Percentiles rank a stretch among this genome's conserved stretches.
phyloP scores from a whole-genome alignment of 176 grass and related monocot species.

The Neostapfia colusana region DNA sequence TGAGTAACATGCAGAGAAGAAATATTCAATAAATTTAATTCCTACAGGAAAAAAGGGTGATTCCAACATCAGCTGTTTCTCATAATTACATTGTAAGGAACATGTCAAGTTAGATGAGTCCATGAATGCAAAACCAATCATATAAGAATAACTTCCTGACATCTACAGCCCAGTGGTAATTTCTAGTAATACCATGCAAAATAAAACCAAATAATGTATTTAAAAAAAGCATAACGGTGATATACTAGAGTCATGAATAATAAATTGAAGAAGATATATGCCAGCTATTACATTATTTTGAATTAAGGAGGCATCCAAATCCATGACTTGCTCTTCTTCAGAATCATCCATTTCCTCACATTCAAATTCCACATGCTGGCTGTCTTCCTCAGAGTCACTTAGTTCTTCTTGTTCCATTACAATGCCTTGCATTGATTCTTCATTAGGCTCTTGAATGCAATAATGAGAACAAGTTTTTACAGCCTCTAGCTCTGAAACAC shows the following conservation, averaged over 20 bases:
- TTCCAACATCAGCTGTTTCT: neutral
- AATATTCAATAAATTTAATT: conserved; percentile 14
- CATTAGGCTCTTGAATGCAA: conserved; percentile 49
- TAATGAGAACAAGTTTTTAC: conserved; percentile 41
- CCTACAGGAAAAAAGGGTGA: neutral
- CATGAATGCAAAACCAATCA: conserved; percentile 24
- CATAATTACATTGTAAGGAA: neutral
- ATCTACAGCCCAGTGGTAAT: conserved; percentile 14
- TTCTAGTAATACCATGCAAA: neutral
- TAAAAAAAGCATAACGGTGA: neutral
- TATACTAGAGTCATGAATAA: conserved; percentile 23
- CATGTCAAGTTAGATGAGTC: conserved; percentile 2
- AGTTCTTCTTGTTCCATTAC: conserved; percentile 96
- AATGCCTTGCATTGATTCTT: conserved; percentile 72
- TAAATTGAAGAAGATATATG: neutral
- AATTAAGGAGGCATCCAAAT: conserved; percentile 22
- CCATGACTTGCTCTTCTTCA: conserved; percentile 67
- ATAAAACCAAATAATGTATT: neutral
- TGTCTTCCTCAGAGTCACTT: conserved; percentile 88
- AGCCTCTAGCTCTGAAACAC: conserved; percentile 31
- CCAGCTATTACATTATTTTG: conserved; percentile 50
- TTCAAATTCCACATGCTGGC: conserved; percentile 81
- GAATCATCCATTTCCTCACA: conserved; percentile 85
- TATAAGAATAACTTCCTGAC: conserved; percentile 2
- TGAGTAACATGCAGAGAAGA: conserved; percentile 18